A percentile compares a stretch with the other conserved stretches of the same genome.
Conservation (phyloP, 2,329 filamentous ascomycete species). For the Cercospora canescens region DNA sequence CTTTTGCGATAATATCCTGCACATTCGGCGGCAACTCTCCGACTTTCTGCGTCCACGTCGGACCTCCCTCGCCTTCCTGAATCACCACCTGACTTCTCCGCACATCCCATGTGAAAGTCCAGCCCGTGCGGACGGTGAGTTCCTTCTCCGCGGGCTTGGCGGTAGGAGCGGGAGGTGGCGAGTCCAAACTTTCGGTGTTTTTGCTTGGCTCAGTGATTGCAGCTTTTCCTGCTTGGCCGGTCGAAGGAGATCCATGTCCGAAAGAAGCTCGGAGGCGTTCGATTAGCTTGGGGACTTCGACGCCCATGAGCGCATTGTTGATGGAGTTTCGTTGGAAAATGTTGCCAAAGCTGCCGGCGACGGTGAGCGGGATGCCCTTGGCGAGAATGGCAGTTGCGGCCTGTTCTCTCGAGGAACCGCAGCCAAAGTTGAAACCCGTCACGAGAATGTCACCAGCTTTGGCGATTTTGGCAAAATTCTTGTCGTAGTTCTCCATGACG, state of each 20-base stretch:
- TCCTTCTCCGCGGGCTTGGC: conserved; percentile 50
- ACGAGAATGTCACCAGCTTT: conserved; percentile 78
- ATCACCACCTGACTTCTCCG: conserved; percentile 68
- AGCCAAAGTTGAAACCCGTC: conserved; percentile 85
- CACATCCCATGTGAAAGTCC: conserved; percentile 83
- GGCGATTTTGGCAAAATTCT: conserved; percentile 63
- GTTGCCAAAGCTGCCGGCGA: conserved; percentile 78
- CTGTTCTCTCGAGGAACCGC: conserved; percentile 78
- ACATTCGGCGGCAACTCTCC: conserved; percentile 82
- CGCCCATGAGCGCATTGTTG: conserved; percentile 74
- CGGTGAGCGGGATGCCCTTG: conserved; percentile 75
- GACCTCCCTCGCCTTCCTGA: conserved; percentile 66
- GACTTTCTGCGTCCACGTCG: conserved; percentile 76
- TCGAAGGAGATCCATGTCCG: conserved; percentile 27
- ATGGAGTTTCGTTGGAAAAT: conserved; percentile 79
- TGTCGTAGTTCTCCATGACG: conserved; percentile 94
- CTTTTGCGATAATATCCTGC: conserved; percentile 75
- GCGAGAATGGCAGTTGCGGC: conserved; percentile 85
- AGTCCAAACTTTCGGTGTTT: conserved; percentile 54
- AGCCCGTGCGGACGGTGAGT: conserved; percentile 73
- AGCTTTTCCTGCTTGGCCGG: conserved; percentile 32
- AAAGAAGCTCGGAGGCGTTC: conserved; percentile 66
- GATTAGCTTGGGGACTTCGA: conserved; percentile 69
- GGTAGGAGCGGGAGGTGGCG: conserved; percentile 44
- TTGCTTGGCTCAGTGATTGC: conserved; percentile 53